Evolutionary conservation across 441 rosid genomes (phyloP), one percentile per base, ranked within the genome.

Genomic region (Populus hybrid): DNA sequence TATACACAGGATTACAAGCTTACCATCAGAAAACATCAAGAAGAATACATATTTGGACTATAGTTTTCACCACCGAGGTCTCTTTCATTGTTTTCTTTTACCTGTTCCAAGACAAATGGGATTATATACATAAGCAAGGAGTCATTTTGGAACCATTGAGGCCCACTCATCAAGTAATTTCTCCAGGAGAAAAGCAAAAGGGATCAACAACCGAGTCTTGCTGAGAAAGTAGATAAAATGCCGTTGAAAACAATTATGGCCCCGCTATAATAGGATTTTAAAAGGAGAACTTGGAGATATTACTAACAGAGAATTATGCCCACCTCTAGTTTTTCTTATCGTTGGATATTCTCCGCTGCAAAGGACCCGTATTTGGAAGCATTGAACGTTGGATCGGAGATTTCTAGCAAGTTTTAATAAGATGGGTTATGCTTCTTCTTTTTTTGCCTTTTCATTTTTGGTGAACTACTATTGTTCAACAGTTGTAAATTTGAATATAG

Each of bases 101-200:
- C 85, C 84, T 93, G 74, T 82, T 92, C 35, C 97, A 90, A 88
- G 98, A 90, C 78, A 93, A 93, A 82, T 90, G 89, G 92, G 78
- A 64, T 9, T 85, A 90, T 69, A 85, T 92, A 78, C 88, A 83
- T 81, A 88, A 81, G 76, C 91, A 91, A 73, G 83, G 87, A 80
- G 79, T 79, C 71, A 77, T 70, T 79, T 76, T 81, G 61, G 84
- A 87, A 72, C 83, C 80, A 33, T 21, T 50, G 59, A 83, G 77
- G 33, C 31, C 82, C 12, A 69, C 76, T 36, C 72, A 79, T 56
- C 81, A 69, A 69, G 74, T 70, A 3, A 69, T 67, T 80, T 73
- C 81, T 76, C 66, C 65, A 31, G 59, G 7, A 63, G 76, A 70
- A 31, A 69, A 53, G 68, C 74, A n/a, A 8, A 74, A 16, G 73